These are phyloP conservation scores for Aspergillus fischeri DNA, from an alignment of 2,329 filamentous ascomycete genomes.

Conservation along the genomic window DNA sequence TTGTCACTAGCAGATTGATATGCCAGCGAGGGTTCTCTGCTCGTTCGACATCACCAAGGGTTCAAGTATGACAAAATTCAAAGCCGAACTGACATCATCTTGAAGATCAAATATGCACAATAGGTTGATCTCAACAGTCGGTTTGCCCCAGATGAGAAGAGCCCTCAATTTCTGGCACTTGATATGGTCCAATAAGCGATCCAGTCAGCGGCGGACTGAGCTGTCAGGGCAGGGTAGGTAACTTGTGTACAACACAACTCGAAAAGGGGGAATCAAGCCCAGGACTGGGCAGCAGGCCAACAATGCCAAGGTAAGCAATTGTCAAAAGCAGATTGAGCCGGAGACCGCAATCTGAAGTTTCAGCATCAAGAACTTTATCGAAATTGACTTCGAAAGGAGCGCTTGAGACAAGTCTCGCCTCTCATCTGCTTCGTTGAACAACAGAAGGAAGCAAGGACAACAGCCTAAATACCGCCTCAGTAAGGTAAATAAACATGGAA, in stretches of 20 bases:
- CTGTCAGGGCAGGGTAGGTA: not conserved
- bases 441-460: not conserved
- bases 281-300: not conserved
- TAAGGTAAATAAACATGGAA: not conserved
- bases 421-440: not conserved
- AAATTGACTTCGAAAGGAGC: not conserved
- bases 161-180: not conserved
- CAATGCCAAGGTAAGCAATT: not conserved
- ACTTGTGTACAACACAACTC: not conserved
- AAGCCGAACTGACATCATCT: too few relatives aligned
- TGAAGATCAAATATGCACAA: too few relatives aligned
- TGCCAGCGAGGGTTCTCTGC: too few relatives aligned
- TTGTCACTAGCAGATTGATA: not conserved
- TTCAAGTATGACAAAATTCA: too few relatives aligned
- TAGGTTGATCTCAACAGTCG: not conserved
- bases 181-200: not conserved
- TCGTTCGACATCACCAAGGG: too few relatives aligned
- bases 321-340: not conserved
- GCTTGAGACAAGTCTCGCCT: not conserved
- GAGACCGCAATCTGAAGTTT: not conserved
- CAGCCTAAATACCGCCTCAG: not conserved
- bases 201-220: not conserved
- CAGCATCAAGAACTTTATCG: not conserved
- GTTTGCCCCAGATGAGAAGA: not conserved
- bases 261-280: not conserved